Base-by-base conservation (phyloP, 106 monocot genomes). In the Dioscorea dumetorum region DNA sequence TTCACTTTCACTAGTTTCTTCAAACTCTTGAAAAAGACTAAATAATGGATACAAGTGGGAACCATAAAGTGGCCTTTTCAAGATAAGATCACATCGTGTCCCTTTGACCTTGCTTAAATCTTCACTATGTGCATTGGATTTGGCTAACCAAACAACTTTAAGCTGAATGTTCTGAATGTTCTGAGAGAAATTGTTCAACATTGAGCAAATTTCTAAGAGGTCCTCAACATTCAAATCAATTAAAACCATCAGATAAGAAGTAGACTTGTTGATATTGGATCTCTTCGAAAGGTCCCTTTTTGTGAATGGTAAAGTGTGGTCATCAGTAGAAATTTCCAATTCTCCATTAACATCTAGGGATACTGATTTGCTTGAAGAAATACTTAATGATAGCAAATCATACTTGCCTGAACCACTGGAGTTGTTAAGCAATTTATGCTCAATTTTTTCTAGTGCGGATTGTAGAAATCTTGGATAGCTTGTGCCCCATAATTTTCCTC, bases 61-160 rank as follows among this genome's bases (percentile, higher is more conserved):
- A 24, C 93, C 99, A 69, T 90, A 93, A 50, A 93, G 50, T 15
- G 99, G 92, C 41, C 83, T 90, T 65, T 74, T 61, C 52, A 99
- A 49, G 24, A 84, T 35, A 65, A 83, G 69, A 76, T 85, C 83
- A 70, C 73, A 85, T 6, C 41, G 69, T 5, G 59, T 67, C 50
- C 70, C 41, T 32, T 62, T 76, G 16, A 76, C 50, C 16, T 52
- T 70, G 28, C 24, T 67, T 21, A 87, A 31, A 17, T 78, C 76
- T 12, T 14, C 53, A 28, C 24, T 7, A 20, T 85, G 69, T 8
- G 78, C 78, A 64, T 75, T 73, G 18, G 72, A 62, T 68, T 82
- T 74, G 8, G 71, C 66, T 70, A 97, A 65, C 74, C 86, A 89
- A 60, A 83, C 69, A 67, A 92, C 48, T 64, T 78, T 91, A 31